Conservation (phyloP, 2,329 filamentous ascomycete species). For the Monilinia fructigena region DNA sequence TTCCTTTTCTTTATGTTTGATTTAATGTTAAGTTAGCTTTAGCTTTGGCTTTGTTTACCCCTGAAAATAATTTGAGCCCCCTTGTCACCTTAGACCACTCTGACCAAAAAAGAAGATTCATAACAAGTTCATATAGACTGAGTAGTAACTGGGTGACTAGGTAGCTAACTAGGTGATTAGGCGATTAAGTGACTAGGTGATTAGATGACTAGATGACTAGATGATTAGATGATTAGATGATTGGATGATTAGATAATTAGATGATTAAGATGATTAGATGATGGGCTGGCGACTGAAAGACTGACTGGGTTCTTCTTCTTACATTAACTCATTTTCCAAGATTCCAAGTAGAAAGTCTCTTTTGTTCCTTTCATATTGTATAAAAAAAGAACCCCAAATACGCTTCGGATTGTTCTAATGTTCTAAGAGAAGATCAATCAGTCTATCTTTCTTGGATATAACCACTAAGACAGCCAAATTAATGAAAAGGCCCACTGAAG, state of each 20-base stretch:
- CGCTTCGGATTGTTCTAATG: constrained; percentile 11
- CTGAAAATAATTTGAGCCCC: constrained; percentile 14
- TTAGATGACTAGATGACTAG: too few relatives aligned
- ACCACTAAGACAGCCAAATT: neutral
- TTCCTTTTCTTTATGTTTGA: neutral
- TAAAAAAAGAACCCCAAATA: constrained; percentile 1
- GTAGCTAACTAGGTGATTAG: too few relatives aligned
- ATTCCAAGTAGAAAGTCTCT: neutral
- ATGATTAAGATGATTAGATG: too few relatives aligned
- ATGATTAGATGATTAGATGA: too few relatives aligned
- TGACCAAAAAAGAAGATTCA: neutral
- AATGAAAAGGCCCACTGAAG: constrained; percentile 3
- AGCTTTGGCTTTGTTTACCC: constrained; percentile 16
- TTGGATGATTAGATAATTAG: too few relatives aligned
- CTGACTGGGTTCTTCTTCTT: neutral
- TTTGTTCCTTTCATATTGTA: neutral
- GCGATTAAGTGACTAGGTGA: too few relatives aligned
- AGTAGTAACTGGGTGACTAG: neutral
- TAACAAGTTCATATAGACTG: constrained; percentile 17
- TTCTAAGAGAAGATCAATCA: constrained; percentile 21
- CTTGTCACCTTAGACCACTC: neutral
- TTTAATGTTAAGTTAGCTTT: constrained; percentile 13
- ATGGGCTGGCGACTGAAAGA: too few relatives aligned
- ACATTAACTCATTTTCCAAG: constrained; percentile 16
- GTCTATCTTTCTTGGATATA: constrained; percentile 8